Evolutionary conservation across 257 asterid species (phyloP).

Genomic region (Apocynum venetum): DNA sequence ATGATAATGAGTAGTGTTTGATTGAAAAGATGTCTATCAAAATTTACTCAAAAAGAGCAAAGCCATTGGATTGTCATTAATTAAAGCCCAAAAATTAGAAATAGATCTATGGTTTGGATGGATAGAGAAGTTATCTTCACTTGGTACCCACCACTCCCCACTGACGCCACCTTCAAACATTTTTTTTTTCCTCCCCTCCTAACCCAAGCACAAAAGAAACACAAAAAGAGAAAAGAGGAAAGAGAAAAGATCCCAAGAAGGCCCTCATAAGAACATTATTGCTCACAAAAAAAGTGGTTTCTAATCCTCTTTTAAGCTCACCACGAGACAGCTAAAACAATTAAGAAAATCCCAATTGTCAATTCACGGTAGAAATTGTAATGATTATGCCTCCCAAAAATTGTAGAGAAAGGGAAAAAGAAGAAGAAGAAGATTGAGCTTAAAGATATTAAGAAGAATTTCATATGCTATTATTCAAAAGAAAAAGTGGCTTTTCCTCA

Average conservation of each 20-base stretch:
- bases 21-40: too few relatives aligned
- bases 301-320: constrained; percentile 6
- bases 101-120: too few relatives aligned
- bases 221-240: not conserved
- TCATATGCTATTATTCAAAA: constrained; percentile 20
- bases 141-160: constrained; percentile 1
- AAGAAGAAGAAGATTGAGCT: constrained; percentile 15
- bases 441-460: constrained; percentile 31
- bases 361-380: constrained; percentile 44
- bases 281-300: constrained; percentile 4
- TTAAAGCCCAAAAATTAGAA: too few relatives aligned
- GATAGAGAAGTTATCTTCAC: not conserved
- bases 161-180: not conserved
- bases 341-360: constrained; percentile 12
- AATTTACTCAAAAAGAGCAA: too few relatives aligned
- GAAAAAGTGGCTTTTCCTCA: constrained; percentile 41
- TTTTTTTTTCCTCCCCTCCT: not conserved
- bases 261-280: constrained; percentile 21
- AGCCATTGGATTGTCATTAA: too few relatives aligned
- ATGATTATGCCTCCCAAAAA: constrained; percentile 48
- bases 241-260: not conserved
- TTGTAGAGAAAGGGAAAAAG: constrained; percentile 15
- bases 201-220: too few relatives aligned
- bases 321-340: constrained; percentile 1
- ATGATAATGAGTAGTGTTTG: too few relatives aligned